These are phyloP conservation scores for Marasmius oreades DNA, from an alignment of 1,284 basidiomycete genomes.

Conservation along the genomic window DNA sequence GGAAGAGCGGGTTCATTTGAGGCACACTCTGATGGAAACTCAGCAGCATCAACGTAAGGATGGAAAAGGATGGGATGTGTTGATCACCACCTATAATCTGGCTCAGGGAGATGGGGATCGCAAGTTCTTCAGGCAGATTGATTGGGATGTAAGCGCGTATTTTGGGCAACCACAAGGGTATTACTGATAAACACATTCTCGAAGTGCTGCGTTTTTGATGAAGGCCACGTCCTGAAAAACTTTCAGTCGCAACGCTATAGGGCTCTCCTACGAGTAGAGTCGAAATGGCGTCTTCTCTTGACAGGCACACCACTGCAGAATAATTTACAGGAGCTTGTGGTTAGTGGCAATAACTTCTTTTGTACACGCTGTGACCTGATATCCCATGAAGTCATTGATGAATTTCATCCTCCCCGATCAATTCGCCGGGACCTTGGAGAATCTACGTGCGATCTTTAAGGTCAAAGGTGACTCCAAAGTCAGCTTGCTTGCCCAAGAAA, in stretches of 20 bases:
- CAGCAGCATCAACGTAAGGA: conserved; percentile 39
- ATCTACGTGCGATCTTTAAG: conserved; percentile 94
- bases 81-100: conserved; percentile 95
- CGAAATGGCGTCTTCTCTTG: conserved; percentile 88
- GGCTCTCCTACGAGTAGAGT: conserved; percentile 81
- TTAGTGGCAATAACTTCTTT: conserved; percentile 38
- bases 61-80: conserved; percentile 80
- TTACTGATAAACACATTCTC: conserved; percentile 7
- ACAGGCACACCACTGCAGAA: conserved; percentile 96
- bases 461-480: conserved; percentile 86
- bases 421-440: conserved; percentile 74
- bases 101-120: conserved; percentile 88
- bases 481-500: conserved; percentile 83
- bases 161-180: background rate
- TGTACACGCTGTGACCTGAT: conserved; percentile 6
- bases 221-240: conserved; percentile 96
- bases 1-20: conserved; percentile 77
- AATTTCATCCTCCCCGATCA: conserved; percentile 96
- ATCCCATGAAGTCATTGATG: conserved; percentile 75
- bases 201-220: conserved; percentile 90
- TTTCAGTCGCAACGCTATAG: conserved; percentile 94
- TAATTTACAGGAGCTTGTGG: conserved; percentile 92
- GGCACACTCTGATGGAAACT: conserved; percentile 68
- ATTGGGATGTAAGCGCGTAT: conserved; percentile 75
- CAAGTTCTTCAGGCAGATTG: conserved; percentile 86